These are phyloP conservation scores for Pontederia paniculata DNA, from an alignment of 176 grass and related monocot genomes.

Conservation along the genomic window DNA sequence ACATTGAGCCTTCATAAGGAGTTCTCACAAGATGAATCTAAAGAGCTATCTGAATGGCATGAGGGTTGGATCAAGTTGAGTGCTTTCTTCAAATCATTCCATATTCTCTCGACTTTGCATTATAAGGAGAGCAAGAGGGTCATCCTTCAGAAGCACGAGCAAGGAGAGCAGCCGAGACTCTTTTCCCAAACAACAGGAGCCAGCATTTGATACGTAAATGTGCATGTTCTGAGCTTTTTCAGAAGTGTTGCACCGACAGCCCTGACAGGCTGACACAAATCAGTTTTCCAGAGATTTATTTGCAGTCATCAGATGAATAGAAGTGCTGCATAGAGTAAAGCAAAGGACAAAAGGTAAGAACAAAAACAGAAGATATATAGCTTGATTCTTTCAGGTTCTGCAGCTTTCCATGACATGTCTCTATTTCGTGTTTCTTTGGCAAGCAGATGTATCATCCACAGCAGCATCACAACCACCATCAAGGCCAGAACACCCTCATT, in stretches of 20 bases:
- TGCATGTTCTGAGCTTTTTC: neutral
- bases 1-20: no score
- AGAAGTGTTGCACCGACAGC: neutral
- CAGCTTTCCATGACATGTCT: neutral
- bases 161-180: neutral
- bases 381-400: neutral
- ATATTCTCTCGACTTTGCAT: slow-evolving; percentile 11
- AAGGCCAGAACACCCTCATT: slow-evolving; percentile 40
- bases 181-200: neutral
- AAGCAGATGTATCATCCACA: slow-evolving; percentile 79
- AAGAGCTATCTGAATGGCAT: slow-evolving; percentile 33
- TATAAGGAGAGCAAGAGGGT: neutral
- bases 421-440: neutral
- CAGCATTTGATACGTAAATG: neutral
- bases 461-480: slow-evolving; percentile 9
- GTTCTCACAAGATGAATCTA: slow-evolving; percentile 16
- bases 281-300: neutral
- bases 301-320: neutral
- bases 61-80: slow-evolving; percentile 39
- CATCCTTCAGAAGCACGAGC: neutral
- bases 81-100: slow-evolving; percentile 43
- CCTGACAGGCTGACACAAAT: neutral
- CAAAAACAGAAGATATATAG: neutral
- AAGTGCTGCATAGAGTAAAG: neutral
- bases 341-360: neutral